Evolutionary conservation across 331 rosid species (phyloP), one percentile per base, ranked within the genome.

Genomic region (Pyrus hybrid): DNA sequence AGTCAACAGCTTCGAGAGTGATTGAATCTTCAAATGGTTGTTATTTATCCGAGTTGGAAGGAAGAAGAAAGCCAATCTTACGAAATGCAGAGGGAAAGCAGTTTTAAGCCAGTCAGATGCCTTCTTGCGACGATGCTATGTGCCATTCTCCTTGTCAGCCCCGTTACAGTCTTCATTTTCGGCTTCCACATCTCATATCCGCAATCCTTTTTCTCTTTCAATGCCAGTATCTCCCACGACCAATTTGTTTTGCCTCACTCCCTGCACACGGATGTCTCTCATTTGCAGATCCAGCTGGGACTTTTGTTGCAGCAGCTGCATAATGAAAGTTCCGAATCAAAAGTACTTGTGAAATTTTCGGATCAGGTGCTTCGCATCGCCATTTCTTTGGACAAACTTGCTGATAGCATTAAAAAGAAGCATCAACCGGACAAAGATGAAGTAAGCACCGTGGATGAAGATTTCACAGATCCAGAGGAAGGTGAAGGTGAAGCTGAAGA

Each of bases 331-430:
- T 53, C 51, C 37, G 77, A 72, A 28, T 23, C 82, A 25, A 54
- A 78, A 35, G 43, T 3, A 2, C 20, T 78, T 30, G 1, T 18
- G 21, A 54, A 32, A 20, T 65, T 64, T 26, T 72, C 73, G 3
- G 62, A 72, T 22, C 68, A 53, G 70, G 35, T 72, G 8, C 77
- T 78, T 72, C 68, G n/a, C 54, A 63, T 78, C 56, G 72, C 82
- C 23, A 51, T 63, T 71, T 78, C 76, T 63, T 17, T 78, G 25
- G 73, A 72, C 77, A 78, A 72, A 20, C 30, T 71, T 71, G 75
- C 73, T 20, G 29, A 28, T 6, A 26, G 68, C 68, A 32, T 71
- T 20, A 13, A 62, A 28, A 17, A 8, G 23, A 63, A 37, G 57
- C 14, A n/a, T 29, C 63, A 71, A 30, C 41, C 23, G 8, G 78